A percentile compares a stretch with the other conserved stretches of the same genome.
These are phyloP conservation scores for Daldinia caldariorum DNA, from an alignment of 495 filamentous ascomycete species.

Conservation along the genomic window DNA sequence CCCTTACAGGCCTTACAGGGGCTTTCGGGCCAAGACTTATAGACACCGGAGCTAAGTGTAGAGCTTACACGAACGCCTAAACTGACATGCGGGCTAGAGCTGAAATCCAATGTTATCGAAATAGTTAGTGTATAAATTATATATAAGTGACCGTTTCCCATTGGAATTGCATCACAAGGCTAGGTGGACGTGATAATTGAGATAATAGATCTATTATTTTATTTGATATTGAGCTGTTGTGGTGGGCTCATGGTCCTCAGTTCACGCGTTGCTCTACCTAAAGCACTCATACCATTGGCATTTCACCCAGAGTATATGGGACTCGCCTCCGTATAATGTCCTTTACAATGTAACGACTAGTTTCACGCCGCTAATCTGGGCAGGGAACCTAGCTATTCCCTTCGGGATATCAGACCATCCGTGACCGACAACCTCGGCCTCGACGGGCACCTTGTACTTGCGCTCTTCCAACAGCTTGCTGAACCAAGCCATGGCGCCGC, in stretches of 20 bases:
- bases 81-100: neutral
- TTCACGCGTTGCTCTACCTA: neutral
- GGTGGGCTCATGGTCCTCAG: neutral
- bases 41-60: no score
- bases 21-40: no score
- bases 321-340: neutral
- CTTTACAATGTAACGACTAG: constrained; percentile 48
- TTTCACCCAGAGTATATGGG: neutral
- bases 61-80: no score
- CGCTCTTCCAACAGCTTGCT: constrained; percentile 39
- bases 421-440: constrained; percentile 48
- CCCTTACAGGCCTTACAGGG: no score
- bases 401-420: constrained; percentile 45
- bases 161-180: neutral
- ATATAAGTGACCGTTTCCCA: neutral
- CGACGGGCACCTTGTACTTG: constrained; percentile 43
- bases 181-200: neutral
- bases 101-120: neutral
- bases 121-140: neutral
- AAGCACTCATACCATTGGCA: neutral
- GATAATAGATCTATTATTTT: neutral
- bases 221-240: neutral
- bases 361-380: constrained; percentile 50
- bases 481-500: constrained; percentile 37
- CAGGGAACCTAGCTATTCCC: constrained; percentile 48